Percentiles rank a stretch among this genome's conserved stretches.
Conservation (phyloP, 805 yeast species). For the Saturnispora dispora region DNA sequence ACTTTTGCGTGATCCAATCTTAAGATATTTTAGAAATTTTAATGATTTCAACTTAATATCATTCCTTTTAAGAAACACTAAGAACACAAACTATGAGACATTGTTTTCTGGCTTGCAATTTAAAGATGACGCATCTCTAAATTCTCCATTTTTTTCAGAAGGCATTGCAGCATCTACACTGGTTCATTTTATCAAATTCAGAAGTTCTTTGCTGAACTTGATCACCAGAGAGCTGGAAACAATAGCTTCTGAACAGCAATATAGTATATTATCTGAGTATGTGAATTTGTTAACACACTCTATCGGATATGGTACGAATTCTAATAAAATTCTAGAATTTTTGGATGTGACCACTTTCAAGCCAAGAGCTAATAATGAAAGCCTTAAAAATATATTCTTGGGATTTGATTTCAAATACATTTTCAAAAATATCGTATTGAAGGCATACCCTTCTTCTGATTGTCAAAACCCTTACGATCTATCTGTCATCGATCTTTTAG, state of each 20-base stretch:
- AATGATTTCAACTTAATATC: slow-evolving; percentile 38
- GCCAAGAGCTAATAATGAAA: slow-evolving; percentile 35
- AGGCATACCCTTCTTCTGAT: slow-evolving; percentile 15
- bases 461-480: slow-evolving; percentile 32
- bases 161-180: slow-evolving; percentile 43
- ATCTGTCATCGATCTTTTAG: slow-evolving; percentile 29
- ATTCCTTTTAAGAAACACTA: slow-evolving; percentile 41
- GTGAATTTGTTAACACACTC: slow-evolving; percentile 44
- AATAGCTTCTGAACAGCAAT: slow-evolving; percentile 20
- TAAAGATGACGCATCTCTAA: slow-evolving; percentile 30
- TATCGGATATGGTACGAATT: slow-evolving; percentile 42
- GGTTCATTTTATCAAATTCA: slow-evolving; percentile 48
- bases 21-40: slow-evolving; percentile 43
- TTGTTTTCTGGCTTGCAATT: slow-evolving; percentile 47
- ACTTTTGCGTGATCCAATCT: slow-evolving; percentile 40
- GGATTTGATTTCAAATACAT: slow-evolving; percentile 34
- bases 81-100: slow-evolving; percentile 45
- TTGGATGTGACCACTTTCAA: slow-evolving; percentile 62
- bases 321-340: slow-evolving; percentile 60
- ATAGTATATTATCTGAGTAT: slow-evolving; percentile 44
- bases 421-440: slow-evolving; percentile 30
- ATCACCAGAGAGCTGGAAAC: slow-evolving; percentile 67
- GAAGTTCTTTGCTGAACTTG: slow-evolving; percentile 55
- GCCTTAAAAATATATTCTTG: slow-evolving; percentile 29
- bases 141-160: slow-evolving; percentile 28